phyloP scores from a whole-genome alignment of 306 rosid species.

The Oxytropis ochrocephala region DNA sequence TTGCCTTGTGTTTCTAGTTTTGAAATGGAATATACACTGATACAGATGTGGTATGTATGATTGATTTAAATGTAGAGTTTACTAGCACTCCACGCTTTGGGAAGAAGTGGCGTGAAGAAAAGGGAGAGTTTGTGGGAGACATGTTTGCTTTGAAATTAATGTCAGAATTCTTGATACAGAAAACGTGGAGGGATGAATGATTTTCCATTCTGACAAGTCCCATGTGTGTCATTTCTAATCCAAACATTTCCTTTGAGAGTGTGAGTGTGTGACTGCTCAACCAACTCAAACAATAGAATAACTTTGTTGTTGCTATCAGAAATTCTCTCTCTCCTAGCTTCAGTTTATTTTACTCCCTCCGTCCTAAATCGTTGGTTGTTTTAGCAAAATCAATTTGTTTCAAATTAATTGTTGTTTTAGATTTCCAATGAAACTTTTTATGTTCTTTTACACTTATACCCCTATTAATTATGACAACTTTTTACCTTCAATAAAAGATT shows the following conservation, averaged over 20 bases:
- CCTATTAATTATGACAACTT: too few species aligned
- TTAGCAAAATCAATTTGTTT: too few species aligned
- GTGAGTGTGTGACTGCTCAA: not conserved
- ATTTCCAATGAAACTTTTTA: too few species aligned
- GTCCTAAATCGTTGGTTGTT: too few species aligned
- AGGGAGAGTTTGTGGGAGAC: conserved; percentile 42
- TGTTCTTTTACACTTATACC: too few species aligned
- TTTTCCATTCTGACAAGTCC: conserved; percentile 5
- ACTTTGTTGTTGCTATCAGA: not conserved
- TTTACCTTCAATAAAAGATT: too few species aligned
- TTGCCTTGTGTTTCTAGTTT: not conserved
- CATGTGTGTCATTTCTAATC: conserved; percentile 17
- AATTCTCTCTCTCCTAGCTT: not conserved
- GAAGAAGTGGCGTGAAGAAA: conserved; percentile 42
- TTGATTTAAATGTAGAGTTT: not conserved
- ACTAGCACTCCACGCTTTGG: not conserved
- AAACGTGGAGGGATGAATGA: conserved; percentile 29
- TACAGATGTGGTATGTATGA: not conserved
- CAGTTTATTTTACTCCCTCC: too few species aligned
- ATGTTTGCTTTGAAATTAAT: conserved; percentile 25
- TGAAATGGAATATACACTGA: not conserved
- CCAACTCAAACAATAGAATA: not conserved
- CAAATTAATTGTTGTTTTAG: too few species aligned
- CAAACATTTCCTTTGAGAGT: not conserved
- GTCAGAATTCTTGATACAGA: not conserved